Conservation (phyloP, 1,139 yeast genomes). For the Yamadazyma triangularis region DNA sequence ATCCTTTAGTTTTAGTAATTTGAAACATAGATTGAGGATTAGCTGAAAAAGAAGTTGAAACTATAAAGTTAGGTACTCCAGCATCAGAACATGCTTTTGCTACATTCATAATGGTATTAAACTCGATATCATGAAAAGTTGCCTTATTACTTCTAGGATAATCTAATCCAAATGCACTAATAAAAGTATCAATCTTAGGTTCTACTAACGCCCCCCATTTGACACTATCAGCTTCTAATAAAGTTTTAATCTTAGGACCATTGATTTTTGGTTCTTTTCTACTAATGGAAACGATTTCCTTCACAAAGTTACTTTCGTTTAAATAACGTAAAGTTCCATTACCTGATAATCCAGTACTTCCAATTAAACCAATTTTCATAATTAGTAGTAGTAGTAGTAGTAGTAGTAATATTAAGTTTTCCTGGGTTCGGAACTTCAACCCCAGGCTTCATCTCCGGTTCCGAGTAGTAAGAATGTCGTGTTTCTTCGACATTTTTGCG, state of each 20-base stretch:
- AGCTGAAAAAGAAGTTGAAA: constrained; percentile 61
- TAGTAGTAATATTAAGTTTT: too few species aligned
- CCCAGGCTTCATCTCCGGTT: too few species aligned
- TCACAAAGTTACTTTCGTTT: constrained; percentile 20
- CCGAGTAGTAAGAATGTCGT: too few species aligned
- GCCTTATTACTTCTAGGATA: constrained; percentile 14
- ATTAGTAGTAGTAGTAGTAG: too few species aligned
- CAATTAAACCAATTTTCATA: too few species aligned
- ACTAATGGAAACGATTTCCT: constrained; percentile 35
- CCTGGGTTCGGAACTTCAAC: too few species aligned
- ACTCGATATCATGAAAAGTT: constrained; percentile 64
- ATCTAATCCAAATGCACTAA: constrained; percentile 55
- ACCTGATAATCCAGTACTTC: constrained; percentile 65
- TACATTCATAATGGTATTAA: constrained; percentile 55
- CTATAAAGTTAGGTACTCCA: constrained; percentile 59
- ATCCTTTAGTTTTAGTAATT: constrained; percentile 57
- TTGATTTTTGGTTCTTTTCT: constrained; percentile 28
- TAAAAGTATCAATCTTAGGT: constrained; percentile 1
- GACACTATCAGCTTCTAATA: constrained; percentile 31
- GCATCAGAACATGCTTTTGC: constrained; percentile 67
- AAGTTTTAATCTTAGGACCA: constrained; percentile 16
- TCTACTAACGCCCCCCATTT: constrained; percentile 29
- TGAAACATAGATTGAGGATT: constrained; percentile 44
- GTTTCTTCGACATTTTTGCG: too few species aligned
- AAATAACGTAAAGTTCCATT: constrained; percentile 35